Percentiles rank a stretch among this genome's conserved stretches.
Evolutionary conservation across 495 filamentous ascomycete genomes (phyloP).

Genomic region (Aspergillus ostianus): DNA sequence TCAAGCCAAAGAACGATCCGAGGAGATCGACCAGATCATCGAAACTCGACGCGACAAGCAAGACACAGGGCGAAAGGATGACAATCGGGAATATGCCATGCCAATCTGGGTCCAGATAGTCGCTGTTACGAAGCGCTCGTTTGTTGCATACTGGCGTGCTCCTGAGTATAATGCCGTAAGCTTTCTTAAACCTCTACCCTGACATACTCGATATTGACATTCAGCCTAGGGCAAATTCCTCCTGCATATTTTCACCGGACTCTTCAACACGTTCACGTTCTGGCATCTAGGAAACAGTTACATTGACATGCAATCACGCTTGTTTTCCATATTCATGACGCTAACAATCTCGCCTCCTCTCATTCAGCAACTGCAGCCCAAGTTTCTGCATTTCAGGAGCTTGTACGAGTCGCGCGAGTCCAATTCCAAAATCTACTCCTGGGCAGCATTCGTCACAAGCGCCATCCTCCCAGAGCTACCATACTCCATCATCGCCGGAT

Average conservation of each 20-base stretch:
- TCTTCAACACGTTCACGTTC: slow-evolving; percentile 68
- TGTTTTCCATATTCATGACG: slow-evolving; percentile 74
- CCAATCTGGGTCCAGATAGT: slow-evolving; percentile 52
- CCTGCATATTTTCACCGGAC: slow-evolving; percentile 61
- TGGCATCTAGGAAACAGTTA: slow-evolving; percentile 56
- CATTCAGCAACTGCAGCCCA: slow-evolving; percentile 58
- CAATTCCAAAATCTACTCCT: slow-evolving; percentile 54
- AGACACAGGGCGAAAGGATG: slow-evolving; percentile 32
- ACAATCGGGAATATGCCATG: slow-evolving; percentile 60
- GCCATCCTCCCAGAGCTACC: slow-evolving; percentile 51
- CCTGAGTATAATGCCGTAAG: slow-evolving; percentile 55
- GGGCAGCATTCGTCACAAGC: slow-evolving; percentile 49
- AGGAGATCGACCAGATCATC: slow-evolving; percentile 49
- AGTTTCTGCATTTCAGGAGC: slow-evolving; percentile 45
- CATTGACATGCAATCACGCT: slow-evolving; percentile 61
- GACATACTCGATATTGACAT: slow-evolving; percentile 6
- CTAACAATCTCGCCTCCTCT: slow-evolving; percentile 62
- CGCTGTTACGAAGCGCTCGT: slow-evolving; percentile 50
- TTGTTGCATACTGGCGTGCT: slow-evolving; percentile 59
- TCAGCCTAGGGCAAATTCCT: slow-evolving; percentile 52
- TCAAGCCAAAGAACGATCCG: slow-evolving; percentile 40
- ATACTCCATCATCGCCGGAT: slow-evolving; percentile 50
- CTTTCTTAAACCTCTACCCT: slow-evolving; percentile 1
- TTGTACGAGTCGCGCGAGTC: slow-evolving; percentile 49
- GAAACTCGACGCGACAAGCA: slow-evolving; percentile 30